phyloP scores from a whole-genome alignment of 768 basidiomycete species.

The Boletus barrowsii region DNA sequence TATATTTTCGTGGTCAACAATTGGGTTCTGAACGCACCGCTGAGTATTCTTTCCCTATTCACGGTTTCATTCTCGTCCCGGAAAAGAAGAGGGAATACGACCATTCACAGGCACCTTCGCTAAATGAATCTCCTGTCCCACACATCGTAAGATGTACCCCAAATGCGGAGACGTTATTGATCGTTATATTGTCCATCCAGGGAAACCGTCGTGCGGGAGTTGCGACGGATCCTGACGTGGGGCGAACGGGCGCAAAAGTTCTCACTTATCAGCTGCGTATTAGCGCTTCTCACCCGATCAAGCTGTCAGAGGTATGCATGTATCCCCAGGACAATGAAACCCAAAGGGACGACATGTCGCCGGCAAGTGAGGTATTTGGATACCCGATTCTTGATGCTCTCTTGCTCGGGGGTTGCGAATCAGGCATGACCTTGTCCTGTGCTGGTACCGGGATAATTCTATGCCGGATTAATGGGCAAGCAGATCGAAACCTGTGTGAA shows the following conservation, averaged over 20 bases:
- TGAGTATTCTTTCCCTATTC: background rate
- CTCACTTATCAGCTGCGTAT: background rate
- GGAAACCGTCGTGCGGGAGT: slow-evolving; percentile 3
- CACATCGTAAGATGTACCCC: slow-evolving; percentile 3
- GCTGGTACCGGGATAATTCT: background rate
- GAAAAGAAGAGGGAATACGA: slow-evolving; percentile 9
- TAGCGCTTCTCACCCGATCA: background rate
- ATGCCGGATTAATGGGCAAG: background rate
- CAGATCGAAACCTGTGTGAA: background rate
- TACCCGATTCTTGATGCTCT: background rate
- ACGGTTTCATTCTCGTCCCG: slow-evolving; percentile 1
- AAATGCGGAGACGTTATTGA: slow-evolving; percentile 10
- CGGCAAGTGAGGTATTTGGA: background rate
- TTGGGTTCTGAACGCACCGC: background rate
- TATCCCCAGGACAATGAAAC: background rate
- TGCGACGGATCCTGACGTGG: slow-evolving; percentile 1
- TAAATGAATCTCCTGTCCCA: slow-evolving; percentile 19
- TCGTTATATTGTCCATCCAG: slow-evolving; percentile 1
- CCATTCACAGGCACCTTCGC: slow-evolving; percentile 20
- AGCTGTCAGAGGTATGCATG: background rate
- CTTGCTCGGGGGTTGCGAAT: background rate
- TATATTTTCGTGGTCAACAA: background rate
- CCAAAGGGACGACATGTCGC: background rate
- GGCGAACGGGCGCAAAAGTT: slow-evolving; percentile 1
- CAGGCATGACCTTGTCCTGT: background rate